Conservation (phyloP, 177 flowering plant genomes). For the Vitis hybrid region DNA sequence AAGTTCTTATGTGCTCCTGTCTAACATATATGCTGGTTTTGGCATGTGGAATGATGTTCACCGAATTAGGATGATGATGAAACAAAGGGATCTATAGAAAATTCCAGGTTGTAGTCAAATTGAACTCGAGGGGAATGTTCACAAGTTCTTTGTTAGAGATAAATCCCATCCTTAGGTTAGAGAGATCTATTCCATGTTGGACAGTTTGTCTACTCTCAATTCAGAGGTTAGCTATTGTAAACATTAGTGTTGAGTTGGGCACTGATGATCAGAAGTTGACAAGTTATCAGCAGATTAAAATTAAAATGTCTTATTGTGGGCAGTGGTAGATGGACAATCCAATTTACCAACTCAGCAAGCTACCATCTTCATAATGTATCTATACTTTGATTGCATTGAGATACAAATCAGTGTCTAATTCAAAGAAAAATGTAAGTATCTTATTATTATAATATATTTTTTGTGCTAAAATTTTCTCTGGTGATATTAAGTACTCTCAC, state of each 20-base stretch:
- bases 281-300: not conserved
- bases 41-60: slow-evolving; percentile 57
- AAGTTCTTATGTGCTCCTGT: slow-evolving; percentile 56
- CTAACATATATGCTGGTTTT: slow-evolving; percentile 51
- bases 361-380: not conserved
- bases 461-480: no score
- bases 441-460: not conserved
- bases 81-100: slow-evolving; percentile 34
- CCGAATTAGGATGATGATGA: slow-evolving; percentile 43
- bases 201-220: slow-evolving; percentile 11
- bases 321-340: not conserved
- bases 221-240: not conserved
- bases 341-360: not conserved
- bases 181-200: slow-evolving; percentile 38
- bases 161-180: slow-evolving; percentile 40
- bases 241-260: not conserved
- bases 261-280: not conserved
- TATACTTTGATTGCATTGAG: not conserved
- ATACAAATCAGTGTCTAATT: not conserved
- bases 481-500: not conserved
- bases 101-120: slow-evolving; percentile 61
- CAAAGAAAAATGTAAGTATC: not conserved
- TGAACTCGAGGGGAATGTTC: slow-evolving; percentile 49
- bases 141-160: slow-evolving; percentile 52
- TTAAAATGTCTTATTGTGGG: not conserved